phyloP scores from a whole-genome alignment of 148 eudicot species.

The Spergularia bocconei region DNA sequence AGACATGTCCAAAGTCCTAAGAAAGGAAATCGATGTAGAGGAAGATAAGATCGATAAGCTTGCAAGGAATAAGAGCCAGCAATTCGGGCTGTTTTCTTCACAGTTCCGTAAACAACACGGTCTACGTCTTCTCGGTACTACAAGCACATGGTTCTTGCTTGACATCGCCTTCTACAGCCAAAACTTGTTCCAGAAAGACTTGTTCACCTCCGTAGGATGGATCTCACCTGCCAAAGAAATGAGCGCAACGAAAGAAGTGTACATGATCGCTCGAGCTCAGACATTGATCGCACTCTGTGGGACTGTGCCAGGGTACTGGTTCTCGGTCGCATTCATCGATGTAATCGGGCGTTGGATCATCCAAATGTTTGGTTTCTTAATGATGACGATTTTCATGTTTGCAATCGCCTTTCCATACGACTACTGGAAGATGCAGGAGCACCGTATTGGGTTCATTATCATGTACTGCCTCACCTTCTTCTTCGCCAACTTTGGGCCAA shows the following conservation, averaged over 20 bases:
- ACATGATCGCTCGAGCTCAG: slow-evolving; percentile 50
- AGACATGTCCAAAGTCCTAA: slow-evolving; percentile 51
- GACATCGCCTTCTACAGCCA: slow-evolving; percentile 75
- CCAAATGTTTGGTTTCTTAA: slow-evolving; percentile 57
- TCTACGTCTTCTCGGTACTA: slow-evolving; percentile 51
- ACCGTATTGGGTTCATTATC: slow-evolving; percentile 47
- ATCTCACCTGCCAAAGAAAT: slow-evolving; percentile 43
- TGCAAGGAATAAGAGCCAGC: background rate
- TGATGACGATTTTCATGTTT: slow-evolving; percentile 78
- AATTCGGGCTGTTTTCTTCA: slow-evolving; percentile 44
- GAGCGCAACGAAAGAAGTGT: slow-evolving; percentile 61
- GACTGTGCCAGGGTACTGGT: slow-evolving; percentile 75
- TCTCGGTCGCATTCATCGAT: slow-evolving; percentile 54
- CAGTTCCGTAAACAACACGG: slow-evolving; percentile 53
- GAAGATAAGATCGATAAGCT: slow-evolving; percentile 30
- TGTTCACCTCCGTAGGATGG: slow-evolving; percentile 58
- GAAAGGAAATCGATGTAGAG: slow-evolving; percentile 35
- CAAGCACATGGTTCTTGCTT: slow-evolving; percentile 61
- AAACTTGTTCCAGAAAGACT: slow-evolving; percentile 67
- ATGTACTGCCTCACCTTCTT: slow-evolving; percentile 58
- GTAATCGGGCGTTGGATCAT: slow-evolving; percentile 50
- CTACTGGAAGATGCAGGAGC: slow-evolving; percentile 36
- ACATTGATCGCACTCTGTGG: slow-evolving; percentile 60
- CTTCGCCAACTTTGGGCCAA: slow-evolving; percentile 66
- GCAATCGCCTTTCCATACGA: slow-evolving; percentile 59